phyloP scores from a whole-genome alignment of 176 grass and related monocot species.

The Otatea glauca region DNA sequence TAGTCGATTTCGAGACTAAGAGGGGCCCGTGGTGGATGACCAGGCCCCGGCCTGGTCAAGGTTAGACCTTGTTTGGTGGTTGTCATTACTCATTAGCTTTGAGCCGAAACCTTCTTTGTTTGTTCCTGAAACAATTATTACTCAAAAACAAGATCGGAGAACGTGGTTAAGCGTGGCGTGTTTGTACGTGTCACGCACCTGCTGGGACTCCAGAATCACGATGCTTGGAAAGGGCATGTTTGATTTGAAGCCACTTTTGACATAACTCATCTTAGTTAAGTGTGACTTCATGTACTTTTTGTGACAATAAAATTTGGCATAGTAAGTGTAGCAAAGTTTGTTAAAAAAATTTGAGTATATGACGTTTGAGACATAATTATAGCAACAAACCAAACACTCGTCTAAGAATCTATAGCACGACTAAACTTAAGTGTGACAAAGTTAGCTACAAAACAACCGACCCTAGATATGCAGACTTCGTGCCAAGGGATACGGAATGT shows the following conservation, averaged over 20 bases:
- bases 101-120: conserved; percentile 11
- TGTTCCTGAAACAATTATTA: conserved; percentile 39
- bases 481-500: conserved; percentile 3
- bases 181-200: conserved; percentile 18
- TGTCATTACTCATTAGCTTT: background rate
- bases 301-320: too few relatives aligned
- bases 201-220: conserved; percentile 16
- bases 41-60: conserved; percentile 26
- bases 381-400: too few relatives aligned
- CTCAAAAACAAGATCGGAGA: conserved; percentile 2
- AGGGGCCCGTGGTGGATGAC: background rate
- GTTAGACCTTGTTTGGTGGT: conserved; percentile 9
- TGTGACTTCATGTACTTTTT: too few relatives aligned
- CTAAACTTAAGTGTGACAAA: too few relatives aligned
- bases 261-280: too few relatives aligned
- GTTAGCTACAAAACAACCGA: too few relatives aligned
- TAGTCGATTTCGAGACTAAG: background rate
- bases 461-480: background rate
- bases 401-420: too few relatives aligned
- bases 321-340: too few relatives aligned
- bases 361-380: too few relatives aligned
- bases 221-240: background rate
- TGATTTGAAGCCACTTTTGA: too few relatives aligned
- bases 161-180: conserved; percentile 20
- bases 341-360: too few relatives aligned